Evolutionary conservation across 768 basidiomycete species (phyloP), one percentile per base, ranked within the genome.

Genomic region (Amanita jacksonii): DNA sequence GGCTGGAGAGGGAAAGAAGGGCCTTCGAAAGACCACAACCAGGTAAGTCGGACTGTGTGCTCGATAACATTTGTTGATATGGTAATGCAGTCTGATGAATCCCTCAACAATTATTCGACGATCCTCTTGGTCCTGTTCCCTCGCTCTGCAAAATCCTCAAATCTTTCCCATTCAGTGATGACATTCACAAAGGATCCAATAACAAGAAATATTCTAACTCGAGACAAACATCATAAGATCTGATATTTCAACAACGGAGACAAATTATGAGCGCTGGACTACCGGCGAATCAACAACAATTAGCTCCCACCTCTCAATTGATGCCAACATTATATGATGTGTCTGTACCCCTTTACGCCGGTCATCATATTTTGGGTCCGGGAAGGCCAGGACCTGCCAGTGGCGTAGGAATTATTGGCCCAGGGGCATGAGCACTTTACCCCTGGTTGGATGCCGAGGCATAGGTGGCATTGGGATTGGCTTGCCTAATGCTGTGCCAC

Each of bases 1-100:
- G 77, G 38, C 61, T 98, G 27, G 92, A 97, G 58, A 72, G 91
- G 47, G 91, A 96, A 50, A 77, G 89, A 49, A 72, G 91, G 51
- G 73, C 75, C 1, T 57, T 80, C 8, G 92, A 92, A 52, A 67
- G 81, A n/a, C 82, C 85, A 8, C 78, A 75, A 38, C 78, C 82
- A 41, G 62, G 91, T 90, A 54, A 23, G 51, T 1, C 38, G 24
- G 13, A 28, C 25, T 25, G 24, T 30, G 28, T 16, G 8, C 27
- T 16, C 19, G 39, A 30, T 41, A 5, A 8, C 6, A 10, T 12
- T 19, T 8, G 5, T 23, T 27, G 16, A 18, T 23, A 32, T 9
- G n/a, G n/a, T n/a, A n/a, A n/a, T 31, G 22, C 35, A 42, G 85
- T 69, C 12, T 79, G 81, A 16, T 72, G 74, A 23, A 71, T 87